Evolutionary conservation across 2,329 filamentous ascomycete species (phyloP).

Genomic region (Cordyceps cicadae): DNA sequence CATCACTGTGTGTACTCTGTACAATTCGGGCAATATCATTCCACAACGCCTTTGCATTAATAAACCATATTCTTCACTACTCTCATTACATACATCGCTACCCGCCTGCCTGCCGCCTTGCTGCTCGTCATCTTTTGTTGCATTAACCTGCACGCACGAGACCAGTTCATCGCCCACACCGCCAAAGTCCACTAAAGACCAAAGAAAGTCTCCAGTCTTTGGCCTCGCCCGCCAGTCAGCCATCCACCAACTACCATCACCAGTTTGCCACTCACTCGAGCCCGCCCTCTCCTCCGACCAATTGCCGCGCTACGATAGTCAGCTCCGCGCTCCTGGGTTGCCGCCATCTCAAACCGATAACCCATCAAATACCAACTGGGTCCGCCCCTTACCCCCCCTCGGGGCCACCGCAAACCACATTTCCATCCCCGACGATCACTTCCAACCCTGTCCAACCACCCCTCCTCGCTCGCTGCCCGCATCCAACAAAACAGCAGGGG

Average conservation of each 20-base stretch:
- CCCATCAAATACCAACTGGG: not conserved
- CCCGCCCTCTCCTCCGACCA: not conserved
- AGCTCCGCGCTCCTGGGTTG: constrained; percentile 6
- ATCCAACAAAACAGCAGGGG: constrained; percentile 3
- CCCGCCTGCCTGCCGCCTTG: too few species aligned
- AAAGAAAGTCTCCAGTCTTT: not conserved
- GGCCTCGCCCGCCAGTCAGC: not conserved
- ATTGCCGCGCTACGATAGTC: constrained; percentile 12
- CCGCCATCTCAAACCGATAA: not conserved
- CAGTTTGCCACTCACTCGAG: not conserved
- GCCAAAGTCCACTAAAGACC: not conserved
- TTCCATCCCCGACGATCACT: not conserved
- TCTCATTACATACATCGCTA: not conserved
- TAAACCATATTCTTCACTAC: too few species aligned
- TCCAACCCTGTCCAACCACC: not conserved
- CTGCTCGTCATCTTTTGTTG: not conserved
- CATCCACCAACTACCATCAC: not conserved
- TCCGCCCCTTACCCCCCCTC: not conserved
- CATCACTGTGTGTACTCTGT: not conserved
- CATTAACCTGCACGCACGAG: constrained; percentile 1
- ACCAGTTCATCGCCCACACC: constrained; percentile 5
- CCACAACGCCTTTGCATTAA: not conserved
- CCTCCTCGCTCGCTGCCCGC: not conserved
- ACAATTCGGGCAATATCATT: not conserved
- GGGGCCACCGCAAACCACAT: not conserved